Percentiles rank a stretch among this genome's conserved stretches.
phyloP scores from a whole-genome alignment of 2,329 filamentous ascomycete species.

The Sclerotinia trifoliorum region DNA sequence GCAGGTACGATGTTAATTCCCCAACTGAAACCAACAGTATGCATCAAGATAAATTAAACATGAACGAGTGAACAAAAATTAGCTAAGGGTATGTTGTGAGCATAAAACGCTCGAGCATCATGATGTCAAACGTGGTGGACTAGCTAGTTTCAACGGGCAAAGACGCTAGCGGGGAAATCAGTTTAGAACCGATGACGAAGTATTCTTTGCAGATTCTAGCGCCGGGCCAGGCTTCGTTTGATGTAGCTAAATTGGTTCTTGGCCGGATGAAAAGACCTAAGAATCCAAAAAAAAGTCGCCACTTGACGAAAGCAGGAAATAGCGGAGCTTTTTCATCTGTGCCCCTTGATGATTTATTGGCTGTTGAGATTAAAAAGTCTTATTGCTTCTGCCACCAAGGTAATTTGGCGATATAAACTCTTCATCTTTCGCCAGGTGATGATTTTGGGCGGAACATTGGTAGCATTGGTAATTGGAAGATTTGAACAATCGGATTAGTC shows the following conservation, averaged over 20 bases:
- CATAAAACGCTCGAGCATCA: conserved; percentile 14
- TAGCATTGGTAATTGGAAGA: neutral
- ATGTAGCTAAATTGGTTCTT: neutral
- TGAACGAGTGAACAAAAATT: neutral
- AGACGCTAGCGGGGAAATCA: neutral
- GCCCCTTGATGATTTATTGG: neutral
- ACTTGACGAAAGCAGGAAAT: neutral
- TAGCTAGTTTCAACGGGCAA: conserved; percentile 11
- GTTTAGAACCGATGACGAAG: neutral
- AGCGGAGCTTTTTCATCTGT: neutral
- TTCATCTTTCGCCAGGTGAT: neutral
- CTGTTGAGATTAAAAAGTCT: neutral
- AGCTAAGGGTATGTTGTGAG: neutral
- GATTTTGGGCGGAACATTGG: neutral
- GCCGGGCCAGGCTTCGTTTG: neutral
- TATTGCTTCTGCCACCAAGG: neutral
- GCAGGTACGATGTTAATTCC: neutral
- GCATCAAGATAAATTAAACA: conserved; percentile 5
- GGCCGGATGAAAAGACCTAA: neutral
- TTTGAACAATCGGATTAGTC: neutral
- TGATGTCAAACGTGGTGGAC: neutral
- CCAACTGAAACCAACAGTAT: neutral
- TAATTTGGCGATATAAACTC: neutral
- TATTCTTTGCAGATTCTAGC: neutral
- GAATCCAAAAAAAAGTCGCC: neutral